Evolutionary conservation across 352 stramenopile genomes (phyloP).

Genomic region (Pythium biforme): DNA sequence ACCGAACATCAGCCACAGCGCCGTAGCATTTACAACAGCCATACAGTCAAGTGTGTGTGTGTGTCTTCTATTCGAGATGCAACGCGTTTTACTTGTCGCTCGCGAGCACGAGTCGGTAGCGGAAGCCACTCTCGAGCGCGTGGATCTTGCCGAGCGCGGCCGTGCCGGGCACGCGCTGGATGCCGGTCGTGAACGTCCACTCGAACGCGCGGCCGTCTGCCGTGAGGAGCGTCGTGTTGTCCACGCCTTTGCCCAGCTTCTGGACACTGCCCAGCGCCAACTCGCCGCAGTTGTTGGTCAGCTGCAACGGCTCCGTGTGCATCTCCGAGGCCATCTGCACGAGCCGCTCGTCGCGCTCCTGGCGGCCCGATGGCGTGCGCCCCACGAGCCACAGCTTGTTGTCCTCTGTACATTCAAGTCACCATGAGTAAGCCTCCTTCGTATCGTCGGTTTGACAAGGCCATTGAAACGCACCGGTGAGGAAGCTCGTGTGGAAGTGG

Average conservation of each 20-base stretch:
- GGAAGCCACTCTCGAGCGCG: conserved; percentile 74
- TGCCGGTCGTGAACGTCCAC: conserved; percentile 64
- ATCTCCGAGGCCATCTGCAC: conserved; percentile 61
- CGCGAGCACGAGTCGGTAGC: conserved; percentile 64
- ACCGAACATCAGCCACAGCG: not conserved
- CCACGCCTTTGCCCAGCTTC: conserved; percentile 75
- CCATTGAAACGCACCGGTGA: conserved; percentile 50
- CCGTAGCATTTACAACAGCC: not conserved
- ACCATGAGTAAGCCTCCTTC: not conserved
- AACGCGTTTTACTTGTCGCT: conserved; percentile 10
- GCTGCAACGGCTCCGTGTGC: conserved; percentile 67
- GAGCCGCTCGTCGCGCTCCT: conserved; percentile 50
- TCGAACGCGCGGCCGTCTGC: conserved; percentile 65
- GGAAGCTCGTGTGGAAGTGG: conserved; percentile 82
- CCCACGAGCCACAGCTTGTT: conserved; percentile 77
- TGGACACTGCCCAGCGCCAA: conserved; percentile 46
- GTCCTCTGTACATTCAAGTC: conserved; percentile 41
- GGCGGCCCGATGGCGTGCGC: conserved; percentile 67
- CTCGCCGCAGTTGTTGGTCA: conserved; percentile 48
- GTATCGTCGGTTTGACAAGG: too few species aligned
- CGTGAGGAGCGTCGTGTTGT: conserved; percentile 75
- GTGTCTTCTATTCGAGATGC: too few species aligned
- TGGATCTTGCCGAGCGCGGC: conserved; percentile 35
- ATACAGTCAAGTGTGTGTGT: too few species aligned
- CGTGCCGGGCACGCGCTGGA: conserved; percentile 47